Conservation (phyloP, 73 alveolate genomes). For the Stentor roeselii region DNA sequence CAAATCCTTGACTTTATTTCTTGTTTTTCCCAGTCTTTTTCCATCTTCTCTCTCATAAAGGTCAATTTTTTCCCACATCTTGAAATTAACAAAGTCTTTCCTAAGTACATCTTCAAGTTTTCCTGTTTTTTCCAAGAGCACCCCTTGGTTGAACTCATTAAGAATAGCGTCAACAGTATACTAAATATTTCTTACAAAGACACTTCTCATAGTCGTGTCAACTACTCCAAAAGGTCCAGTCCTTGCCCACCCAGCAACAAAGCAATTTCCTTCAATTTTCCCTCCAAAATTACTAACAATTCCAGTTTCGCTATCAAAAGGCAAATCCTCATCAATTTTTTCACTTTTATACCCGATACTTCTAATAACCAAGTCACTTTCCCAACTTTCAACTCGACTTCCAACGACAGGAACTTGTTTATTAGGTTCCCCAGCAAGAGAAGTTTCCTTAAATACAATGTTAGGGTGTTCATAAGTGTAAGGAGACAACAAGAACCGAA, state of each 20-base stretch:
- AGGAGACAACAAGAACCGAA: slow-evolving; percentile 34
- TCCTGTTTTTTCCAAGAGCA: slow-evolving; percentile 21
- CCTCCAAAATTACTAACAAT: slow-evolving; percentile 31
- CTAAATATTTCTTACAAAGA: slow-evolving; percentile 23
- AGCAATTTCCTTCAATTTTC: slow-evolving; percentile 46
- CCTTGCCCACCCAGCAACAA: slow-evolving; percentile 86
- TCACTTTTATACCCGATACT: slow-evolving; percentile 49
- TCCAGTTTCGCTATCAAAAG: slow-evolving; percentile 39
- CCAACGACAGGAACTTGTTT: slow-evolving; percentile 17
- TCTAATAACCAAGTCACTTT: slow-evolving; percentile 43
- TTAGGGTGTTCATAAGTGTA: background rate
- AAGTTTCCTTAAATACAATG: slow-evolving; percentile 24
- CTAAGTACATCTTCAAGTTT: slow-evolving; percentile 18
- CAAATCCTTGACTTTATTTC: slow-evolving; percentile 28
- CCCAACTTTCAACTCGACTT: background rate
- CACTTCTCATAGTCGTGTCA: slow-evolving; percentile 55
- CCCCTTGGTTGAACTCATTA: slow-evolving; percentile 30
- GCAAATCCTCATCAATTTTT: slow-evolving; percentile 33
- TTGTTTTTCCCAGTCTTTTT: slow-evolving; percentile 1
- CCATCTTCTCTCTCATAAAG: slow-evolving; percentile 31
- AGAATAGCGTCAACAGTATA: slow-evolving; percentile 33
- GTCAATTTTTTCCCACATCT: slow-evolving; percentile 42
- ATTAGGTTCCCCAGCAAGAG: slow-evolving; percentile 26
- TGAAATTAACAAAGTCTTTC: slow-evolving; percentile 12
- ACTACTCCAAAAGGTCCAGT: slow-evolving; percentile 85